A percentile compares a stretch with the other conserved stretches of the same genome.
Evolutionary conservation across 2,329 filamentous ascomycete genomes (phyloP).

Genomic region (Monosporascus ibericus): DNA sequence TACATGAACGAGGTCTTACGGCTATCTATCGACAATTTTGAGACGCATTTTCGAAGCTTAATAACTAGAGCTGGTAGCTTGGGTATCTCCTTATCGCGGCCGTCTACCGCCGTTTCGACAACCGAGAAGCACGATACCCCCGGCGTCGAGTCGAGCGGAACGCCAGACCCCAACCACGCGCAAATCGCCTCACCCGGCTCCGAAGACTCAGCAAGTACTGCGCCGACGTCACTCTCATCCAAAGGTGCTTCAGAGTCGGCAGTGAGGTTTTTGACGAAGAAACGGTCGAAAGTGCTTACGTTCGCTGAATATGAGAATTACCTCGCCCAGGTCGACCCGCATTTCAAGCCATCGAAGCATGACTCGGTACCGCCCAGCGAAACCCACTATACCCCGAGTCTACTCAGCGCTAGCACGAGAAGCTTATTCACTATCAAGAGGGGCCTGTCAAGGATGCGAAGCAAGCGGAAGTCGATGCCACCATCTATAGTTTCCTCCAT

Average conservation of each 20-base stretch:
- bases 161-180: constrained; percentile 33
- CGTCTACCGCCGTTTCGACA: constrained; percentile 20
- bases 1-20: constrained; percentile 24
- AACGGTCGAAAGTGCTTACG: constrained; percentile 33
- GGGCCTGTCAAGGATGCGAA: constrained; percentile 37
- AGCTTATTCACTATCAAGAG: constrained; percentile 40
- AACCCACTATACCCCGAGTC: constrained; percentile 29
- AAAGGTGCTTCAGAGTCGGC: constrained; percentile 23
- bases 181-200: constrained; percentile 40
- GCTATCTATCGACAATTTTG: constrained; percentile 12
- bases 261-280: constrained; percentile 20
- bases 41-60: constrained; percentile 24
- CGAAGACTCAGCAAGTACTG: constrained; percentile 32
- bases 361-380: constrained; percentile 26
- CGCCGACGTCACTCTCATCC: constrained; percentile 38
- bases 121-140: constrained; percentile 30
- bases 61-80: constrained; percentile 28
- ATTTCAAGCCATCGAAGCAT: constrained; percentile 36
- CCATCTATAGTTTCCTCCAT: constrained; percentile 22
- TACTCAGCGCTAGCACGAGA: constrained; percentile 39
- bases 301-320: constrained; percentile 50
- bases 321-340: constrained; percentile 37
- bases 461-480: constrained; percentile 31
- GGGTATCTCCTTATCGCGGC: constrained; percentile 27
- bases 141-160: constrained; percentile 36